Evolutionary conservation across 371 early-diverging fungal genomes (phyloP).

Genomic region (Nematocida sp.): DNA sequence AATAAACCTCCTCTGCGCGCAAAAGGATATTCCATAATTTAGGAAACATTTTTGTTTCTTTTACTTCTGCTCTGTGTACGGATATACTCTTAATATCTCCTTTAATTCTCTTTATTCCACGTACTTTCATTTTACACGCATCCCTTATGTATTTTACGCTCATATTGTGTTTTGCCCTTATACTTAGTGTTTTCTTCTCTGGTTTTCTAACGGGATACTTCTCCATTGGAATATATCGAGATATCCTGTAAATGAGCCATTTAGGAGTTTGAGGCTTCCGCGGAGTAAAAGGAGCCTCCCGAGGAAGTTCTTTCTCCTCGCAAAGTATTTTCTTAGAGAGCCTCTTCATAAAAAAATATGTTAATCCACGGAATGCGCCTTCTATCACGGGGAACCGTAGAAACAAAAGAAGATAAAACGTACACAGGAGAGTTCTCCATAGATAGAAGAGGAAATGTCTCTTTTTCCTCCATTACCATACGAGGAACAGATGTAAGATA

Average conservation of each 20-base stretch:
- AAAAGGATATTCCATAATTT: conserved; percentile 18
- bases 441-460: conserved; percentile 23
- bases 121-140: background rate
- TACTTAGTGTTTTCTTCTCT: conserved; percentile 16
- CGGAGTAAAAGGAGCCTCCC: background rate
- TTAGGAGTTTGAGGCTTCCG: background rate
- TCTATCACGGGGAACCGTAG: conserved; percentile 5
- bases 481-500: conserved; percentile 25
- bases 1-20: background rate
- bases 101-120: background rate
- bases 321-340: too few relatives aligned
- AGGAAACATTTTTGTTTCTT: conserved; percentile 13
- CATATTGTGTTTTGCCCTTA: too few relatives aligned
- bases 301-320: background rate
- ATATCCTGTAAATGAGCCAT: conserved; percentile 41
- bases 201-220: conserved; percentile 1
- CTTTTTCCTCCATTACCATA: background rate
- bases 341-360: conserved; percentile 56
- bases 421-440: background rate
- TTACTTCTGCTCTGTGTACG: conserved; percentile 11
- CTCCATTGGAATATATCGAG: conserved; percentile 28
- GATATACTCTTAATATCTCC: background rate
- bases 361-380: conserved; percentile 13
- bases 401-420: conserved; percentile 6
- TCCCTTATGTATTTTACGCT: background rate